Base-by-base conservation (phyloP, 306 rosid species). In the Rubus idaeus region DNA sequence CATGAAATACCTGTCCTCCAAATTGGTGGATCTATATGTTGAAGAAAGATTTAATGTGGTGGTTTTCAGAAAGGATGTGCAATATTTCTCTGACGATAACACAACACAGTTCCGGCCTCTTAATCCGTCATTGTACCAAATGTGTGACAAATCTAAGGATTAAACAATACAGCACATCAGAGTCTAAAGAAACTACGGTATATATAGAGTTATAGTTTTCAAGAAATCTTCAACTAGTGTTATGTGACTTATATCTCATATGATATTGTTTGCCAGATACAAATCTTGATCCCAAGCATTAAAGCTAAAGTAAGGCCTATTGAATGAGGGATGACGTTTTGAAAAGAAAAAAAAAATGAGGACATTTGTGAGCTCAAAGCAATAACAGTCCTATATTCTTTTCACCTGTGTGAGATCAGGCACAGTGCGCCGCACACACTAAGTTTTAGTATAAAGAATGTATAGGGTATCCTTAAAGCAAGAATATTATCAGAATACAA, bases 401-500 rank as follows among this genome's bases (percentile, higher is more conserved):
- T 70, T 70, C 45, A n/a, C 62, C 57, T 4, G 10, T 0, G 61
- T 47, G 8, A 26, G 58, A 47, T 16, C 21, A 12, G 21, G 40
- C 53, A 46, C 74, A 47, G 74, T 69, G 74, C 44, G 26, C 58
- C 58, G 57, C 20, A 4, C 47, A 18, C 35, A 71, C 49, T 0
- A 51, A 17, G 11, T 71, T 39, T 39, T 52, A 30, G 62, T 50
- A 70, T 49, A 23, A 14, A 26, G 71, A 68, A 67, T 30, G 20
- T 47, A 70, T 35, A 70, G 50, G 30, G 70, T 17, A 50, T 52
- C 77, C 77, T 52, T 13, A 62, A 81, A 61, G 78, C 53, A 69
- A 75, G 83, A 76, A 82, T 84, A 84, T 84, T 84, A 84, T 76
- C 81, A 79, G 83, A n/a, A n/a, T n/a, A n/a, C n/a, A n/a, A n/a